phyloP scores from a whole-genome alignment of 441 rosid genomes.

The Populus trichocarpa region DNA sequence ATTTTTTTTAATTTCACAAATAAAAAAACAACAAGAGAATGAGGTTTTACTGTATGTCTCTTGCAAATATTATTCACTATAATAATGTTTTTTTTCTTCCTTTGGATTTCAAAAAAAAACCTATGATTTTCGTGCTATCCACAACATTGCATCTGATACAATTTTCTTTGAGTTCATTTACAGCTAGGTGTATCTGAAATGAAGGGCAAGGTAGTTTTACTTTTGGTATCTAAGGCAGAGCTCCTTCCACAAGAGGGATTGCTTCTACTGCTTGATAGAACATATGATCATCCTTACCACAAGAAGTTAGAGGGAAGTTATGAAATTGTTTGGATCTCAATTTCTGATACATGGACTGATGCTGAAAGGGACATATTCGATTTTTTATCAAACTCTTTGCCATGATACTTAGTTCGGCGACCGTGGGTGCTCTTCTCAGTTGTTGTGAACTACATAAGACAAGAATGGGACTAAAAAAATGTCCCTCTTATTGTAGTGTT shows the following conservation, averaged over 20 bases:
- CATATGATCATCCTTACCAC: slow-evolving; percentile 42
- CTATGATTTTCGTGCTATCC: neutral
- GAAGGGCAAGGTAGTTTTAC: slow-evolving; percentile 54
- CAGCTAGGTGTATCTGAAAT: slow-evolving; percentile 59
- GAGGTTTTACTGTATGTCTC: too few species aligned
- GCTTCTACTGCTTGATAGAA: slow-evolving; percentile 57
- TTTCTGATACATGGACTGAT: slow-evolving; percentile 50
- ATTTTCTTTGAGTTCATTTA: slow-evolving; percentile 17
- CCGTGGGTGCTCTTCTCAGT: slow-evolving; percentile 56
- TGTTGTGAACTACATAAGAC: slow-evolving; percentile 41
- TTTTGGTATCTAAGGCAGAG: slow-evolving; percentile 59
- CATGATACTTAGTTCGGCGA: slow-evolving; percentile 57
- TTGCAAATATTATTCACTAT: too few species aligned
- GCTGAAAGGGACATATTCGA: slow-evolving; percentile 41
- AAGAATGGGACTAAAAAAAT: slow-evolving; percentile 50
- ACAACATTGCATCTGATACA: neutral
- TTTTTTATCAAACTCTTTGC: slow-evolving; percentile 44
- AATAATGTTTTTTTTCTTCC: too few species aligned
- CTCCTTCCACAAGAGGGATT: slow-evolving; percentile 49
- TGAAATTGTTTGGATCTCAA: slow-evolving; percentile 57
- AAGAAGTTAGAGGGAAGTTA: slow-evolving; percentile 37
- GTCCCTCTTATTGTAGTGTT: slow-evolving; percentile 55
- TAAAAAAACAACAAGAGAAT: too few species aligned
- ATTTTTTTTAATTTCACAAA: too few species aligned
- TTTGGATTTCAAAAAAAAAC: too few species aligned